Evolutionary conservation across 192 early-diverging fungal species (phyloP).

Genomic region (Cladochytrium replicatum): DNA sequence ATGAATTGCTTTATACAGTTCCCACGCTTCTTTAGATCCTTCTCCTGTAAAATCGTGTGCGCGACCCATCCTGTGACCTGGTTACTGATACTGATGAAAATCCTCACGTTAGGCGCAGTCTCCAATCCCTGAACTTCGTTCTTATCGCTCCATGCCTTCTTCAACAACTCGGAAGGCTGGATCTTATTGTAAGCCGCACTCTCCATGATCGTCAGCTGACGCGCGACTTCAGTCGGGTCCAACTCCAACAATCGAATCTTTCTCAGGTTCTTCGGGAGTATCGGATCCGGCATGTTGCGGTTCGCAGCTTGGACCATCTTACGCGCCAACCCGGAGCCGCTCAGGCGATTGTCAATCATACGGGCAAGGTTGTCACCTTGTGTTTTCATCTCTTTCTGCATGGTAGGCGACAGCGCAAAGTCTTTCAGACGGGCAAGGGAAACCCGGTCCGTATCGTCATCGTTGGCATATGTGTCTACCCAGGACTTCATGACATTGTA

Average conservation of each 20-base stretch:
- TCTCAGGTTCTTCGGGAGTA: constrained; percentile 68
- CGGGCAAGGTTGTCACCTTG: constrained; percentile 63
- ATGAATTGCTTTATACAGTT: constrained; percentile 68
- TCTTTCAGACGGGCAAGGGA: constrained; percentile 56
- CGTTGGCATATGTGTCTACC: constrained; percentile 84
- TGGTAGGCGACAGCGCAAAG: constrained; percentile 62
- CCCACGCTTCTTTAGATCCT: constrained; percentile 68
- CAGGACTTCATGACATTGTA: constrained; percentile 94
- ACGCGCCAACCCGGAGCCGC: constrained; percentile 10
- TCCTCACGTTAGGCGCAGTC: neutral
- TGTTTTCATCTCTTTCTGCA: constrained; percentile 38
- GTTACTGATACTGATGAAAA: neutral
- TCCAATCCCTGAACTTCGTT: constrained; percentile 12
- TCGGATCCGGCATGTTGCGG: constrained; percentile 54
- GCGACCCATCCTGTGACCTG: constrained; percentile 72
- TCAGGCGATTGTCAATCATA: constrained; percentile 65
- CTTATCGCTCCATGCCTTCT: constrained; percentile 74
- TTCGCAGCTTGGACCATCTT: constrained; percentile 15
- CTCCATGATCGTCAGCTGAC: constrained; percentile 93
- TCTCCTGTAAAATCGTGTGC: constrained; percentile 64
- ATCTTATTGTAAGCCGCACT: constrained; percentile 72
- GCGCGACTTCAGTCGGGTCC: constrained; percentile 83
- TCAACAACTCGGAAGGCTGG: constrained; percentile 78
- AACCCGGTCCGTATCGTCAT: constrained; percentile 59
- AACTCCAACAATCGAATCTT: constrained; percentile 76